phyloP scores from a whole-genome alignment of 805 yeast genomes.

The Cyberlindnera petersonii region DNA sequence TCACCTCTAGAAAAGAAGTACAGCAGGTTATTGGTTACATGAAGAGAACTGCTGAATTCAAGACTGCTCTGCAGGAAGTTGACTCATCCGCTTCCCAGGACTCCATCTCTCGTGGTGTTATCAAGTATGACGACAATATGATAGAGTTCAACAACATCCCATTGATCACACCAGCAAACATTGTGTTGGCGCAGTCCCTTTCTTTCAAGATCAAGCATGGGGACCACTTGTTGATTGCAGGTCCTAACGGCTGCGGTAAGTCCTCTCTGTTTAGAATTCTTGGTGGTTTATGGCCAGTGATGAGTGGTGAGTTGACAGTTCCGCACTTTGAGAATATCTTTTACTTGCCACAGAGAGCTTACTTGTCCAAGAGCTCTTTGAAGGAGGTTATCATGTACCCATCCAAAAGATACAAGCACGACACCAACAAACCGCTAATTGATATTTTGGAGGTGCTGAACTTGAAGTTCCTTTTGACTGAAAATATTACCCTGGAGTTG shows the following conservation, averaged over 20 bases:
- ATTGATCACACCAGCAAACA: constrained; percentile 82
- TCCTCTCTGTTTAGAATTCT: constrained; percentile 86
- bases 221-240: constrained; percentile 82
- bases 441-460: constrained; percentile 55
- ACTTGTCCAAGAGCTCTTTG: constrained; percentile 60
- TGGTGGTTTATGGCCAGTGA: constrained; percentile 92
- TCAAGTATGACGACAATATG: constrained; percentile 50
- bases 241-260: constrained; percentile 96
- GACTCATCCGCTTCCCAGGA: constrained; percentile 27
- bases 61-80: constrained; percentile 55
- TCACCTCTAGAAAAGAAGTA: constrained; percentile 77
- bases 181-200: constrained; percentile 60
- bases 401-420: constrained; percentile 52
- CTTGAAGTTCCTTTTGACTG: constrained; percentile 52
- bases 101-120: constrained; percentile 23
- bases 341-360: constrained; percentile 90
- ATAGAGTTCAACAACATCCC: constrained; percentile 73
- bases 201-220: constrained; percentile 75
- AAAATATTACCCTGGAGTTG: constrained; percentile 36
- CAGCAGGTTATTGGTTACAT: constrained; percentile 84
- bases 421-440: constrained; percentile 44
- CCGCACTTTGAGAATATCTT: constrained; percentile 69
- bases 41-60: constrained; percentile 65
- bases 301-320: constrained; percentile 50
- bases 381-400: constrained; percentile 91